phyloP scores from a whole-genome alignment of 208 protist genomes.

The Crithidia fasciculata region DNA sequence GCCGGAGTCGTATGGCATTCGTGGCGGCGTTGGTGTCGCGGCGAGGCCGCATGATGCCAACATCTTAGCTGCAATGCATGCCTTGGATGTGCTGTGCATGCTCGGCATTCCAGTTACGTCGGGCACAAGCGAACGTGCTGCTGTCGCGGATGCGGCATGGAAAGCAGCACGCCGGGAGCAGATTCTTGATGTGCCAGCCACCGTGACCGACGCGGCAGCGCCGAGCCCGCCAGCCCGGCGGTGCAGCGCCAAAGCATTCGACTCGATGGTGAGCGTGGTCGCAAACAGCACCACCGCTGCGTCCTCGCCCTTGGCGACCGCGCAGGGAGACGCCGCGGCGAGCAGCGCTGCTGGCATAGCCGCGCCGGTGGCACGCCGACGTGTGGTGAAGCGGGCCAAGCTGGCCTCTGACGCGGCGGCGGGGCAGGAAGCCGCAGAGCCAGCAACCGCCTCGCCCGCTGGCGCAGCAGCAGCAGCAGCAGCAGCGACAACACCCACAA shows the following conservation, averaged over 20 bases:
- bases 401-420: slow-evolving; percentile 6
- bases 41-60: slow-evolving; percentile 52
- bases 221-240: slow-evolving; percentile 52
- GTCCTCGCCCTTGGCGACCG: background rate
- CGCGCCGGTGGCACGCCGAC: slow-evolving; percentile 1
- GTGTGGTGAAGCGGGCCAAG: slow-evolving; percentile 36
- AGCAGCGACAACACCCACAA: background rate
- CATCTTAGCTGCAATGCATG: slow-evolving; percentile 84
- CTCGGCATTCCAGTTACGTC: slow-evolving; percentile 50
- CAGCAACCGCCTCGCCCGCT: too few relatives aligned
- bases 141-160: slow-evolving; percentile 17
- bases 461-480: too few relatives aligned
- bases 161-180: slow-evolving; percentile 22
- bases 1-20: slow-evolving; percentile 68
- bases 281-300: background rate
- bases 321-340: background rate
- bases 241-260: slow-evolving; percentile 17
- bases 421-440: background rate
- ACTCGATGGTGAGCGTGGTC: slow-evolving; percentile 4
- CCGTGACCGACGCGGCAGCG: slow-evolving; percentile 2
- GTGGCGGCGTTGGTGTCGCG: slow-evolving; percentile 83
- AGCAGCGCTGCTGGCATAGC: background rate
- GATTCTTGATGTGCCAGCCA: slow-evolving; percentile 16
- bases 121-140: background rate
- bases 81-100: slow-evolving; percentile 69